Evolutionary conservation across 2,329 filamentous ascomycete genomes (phyloP).

Genomic region (Trichoderma koningii): DNA sequence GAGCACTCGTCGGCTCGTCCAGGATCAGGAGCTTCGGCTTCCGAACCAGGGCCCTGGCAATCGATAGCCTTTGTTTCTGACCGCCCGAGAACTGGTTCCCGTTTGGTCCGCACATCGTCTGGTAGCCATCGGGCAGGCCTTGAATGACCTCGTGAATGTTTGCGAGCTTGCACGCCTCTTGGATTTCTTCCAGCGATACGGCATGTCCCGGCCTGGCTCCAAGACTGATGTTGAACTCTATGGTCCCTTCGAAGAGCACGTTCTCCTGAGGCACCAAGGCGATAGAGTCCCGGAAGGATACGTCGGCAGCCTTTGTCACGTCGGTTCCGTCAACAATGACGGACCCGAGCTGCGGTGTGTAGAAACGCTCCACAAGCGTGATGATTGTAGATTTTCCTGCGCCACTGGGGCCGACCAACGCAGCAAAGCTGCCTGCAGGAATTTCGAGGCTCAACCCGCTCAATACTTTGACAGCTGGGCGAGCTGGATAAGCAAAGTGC

Average conservation of each 20-base stretch:
- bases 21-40: slow-evolving; percentile 66
- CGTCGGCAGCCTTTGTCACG: background rate
- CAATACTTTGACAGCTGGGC: slow-evolving; percentile 27
- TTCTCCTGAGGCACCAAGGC: slow-evolving; percentile 55
- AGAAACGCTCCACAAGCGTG: slow-evolving; percentile 55
- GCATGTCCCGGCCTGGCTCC: slow-evolving; percentile 53
- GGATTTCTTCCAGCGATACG: slow-evolving; percentile 57
- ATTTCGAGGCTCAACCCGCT: slow-evolving; percentile 37
- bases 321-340: slow-evolving; percentile 50
- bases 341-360: slow-evolving; percentile 50
- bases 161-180: slow-evolving; percentile 63
- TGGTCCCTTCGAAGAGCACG: slow-evolving; percentile 52
- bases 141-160: slow-evolving; percentile 64
- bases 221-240: slow-evolving; percentile 52
- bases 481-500: slow-evolving; percentile 27
- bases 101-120: slow-evolving; percentile 61
- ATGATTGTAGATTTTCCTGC: slow-evolving; percentile 52
- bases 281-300: slow-evolving; percentile 47
- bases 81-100: slow-evolving; percentile 68
- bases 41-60: slow-evolving; percentile 67
- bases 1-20: slow-evolving; percentile 69
- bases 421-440: slow-evolving; percentile 44
- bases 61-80: slow-evolving; percentile 68
- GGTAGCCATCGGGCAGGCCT: slow-evolving; percentile 57
- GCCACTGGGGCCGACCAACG: slow-evolving; percentile 48